Evolutionary conservation across 352 stramenopile genomes (phyloP), one percentile per base, ranked within the genome.

Genomic region (Lagenidium sp.): DNA sequence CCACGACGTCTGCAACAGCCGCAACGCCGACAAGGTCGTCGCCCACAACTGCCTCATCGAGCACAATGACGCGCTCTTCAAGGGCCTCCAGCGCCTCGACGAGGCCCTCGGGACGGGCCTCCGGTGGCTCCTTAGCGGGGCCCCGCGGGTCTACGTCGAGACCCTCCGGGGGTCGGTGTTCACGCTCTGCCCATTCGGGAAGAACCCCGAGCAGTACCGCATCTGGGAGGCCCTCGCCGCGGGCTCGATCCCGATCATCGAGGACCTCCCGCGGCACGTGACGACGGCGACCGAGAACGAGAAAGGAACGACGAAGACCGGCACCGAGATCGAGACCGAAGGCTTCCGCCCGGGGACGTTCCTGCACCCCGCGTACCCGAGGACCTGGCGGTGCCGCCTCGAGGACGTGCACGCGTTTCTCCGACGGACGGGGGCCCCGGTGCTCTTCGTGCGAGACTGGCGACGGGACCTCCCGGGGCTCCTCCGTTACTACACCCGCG

Each of bases 201-300:
- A 81, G 47, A 84, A 83, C 51, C 70, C 70, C 2, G 70, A 83
- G 55, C 67, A 83, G 47, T 83, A 80, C 30, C 59, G 70, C 16
- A 81, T 83, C 49, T 83, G 70, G 70, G 70, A 83, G 30, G 70
- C 67, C n/a, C 45, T 83, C 23, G 64, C 70, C 3, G 68, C 67
- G 0, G 70, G 70, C 2, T 83, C 70, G 18, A 83, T 83, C 51
- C 70, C 67, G 4, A 77, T 83, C 32, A 55, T 83, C 7, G 70
- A 83, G 47, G 69, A 82, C 31, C 45, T 79, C n/a, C 54, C 61
- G 1, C 8, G 8, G 28, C 8, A 13, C 28, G 28, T 13, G 8
- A 8, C 23, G 42, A 12, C 54, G 58, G 16, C 63, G 61, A n/a
- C n/a, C n/a, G n/a, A n/a, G n/a, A n/a, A n/a, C n/a, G n/a, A n/a